These are phyloP conservation scores for Ilex paraguariensis DNA, from an alignment of 305 asterid species.

Conservation along the genomic window DNA sequence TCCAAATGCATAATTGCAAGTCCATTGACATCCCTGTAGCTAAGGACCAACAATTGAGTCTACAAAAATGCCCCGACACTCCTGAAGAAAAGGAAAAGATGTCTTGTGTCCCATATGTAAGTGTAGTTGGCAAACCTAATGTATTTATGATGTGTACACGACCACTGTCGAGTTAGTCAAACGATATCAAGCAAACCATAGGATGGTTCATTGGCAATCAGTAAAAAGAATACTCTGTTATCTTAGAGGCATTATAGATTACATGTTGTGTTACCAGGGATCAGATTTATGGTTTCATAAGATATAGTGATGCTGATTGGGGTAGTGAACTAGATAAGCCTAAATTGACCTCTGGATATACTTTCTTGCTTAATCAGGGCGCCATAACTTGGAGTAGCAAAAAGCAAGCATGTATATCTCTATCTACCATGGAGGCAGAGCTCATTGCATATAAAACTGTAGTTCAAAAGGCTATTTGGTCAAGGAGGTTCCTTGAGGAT, in stretches of 20 bases:
- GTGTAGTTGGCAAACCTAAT: background rate
- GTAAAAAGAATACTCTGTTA: background rate
- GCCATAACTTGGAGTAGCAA: no score
- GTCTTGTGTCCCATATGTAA: no score
- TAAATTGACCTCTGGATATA: no score
- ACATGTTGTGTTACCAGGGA: background rate
- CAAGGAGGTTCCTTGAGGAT: no score
- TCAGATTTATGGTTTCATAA: no score
- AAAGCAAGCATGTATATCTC: no score
- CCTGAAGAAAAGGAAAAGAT: background rate
- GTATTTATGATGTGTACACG: background rate
- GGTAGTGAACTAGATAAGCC: no score
- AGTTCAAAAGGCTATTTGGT: no score
- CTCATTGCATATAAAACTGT: no score
- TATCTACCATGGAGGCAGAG: no score
- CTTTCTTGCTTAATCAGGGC: no score
- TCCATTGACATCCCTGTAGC: background rate
- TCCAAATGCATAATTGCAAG: background rate
- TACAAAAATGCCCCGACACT: background rate
- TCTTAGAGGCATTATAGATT: background rate
- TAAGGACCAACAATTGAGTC: background rate
- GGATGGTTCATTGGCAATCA: background rate
- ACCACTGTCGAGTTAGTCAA: background rate
- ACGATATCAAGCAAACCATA: background rate
- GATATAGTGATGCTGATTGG: no score